phyloP scores from a whole-genome alignment of 306 rosid genomes.

The Amphicarpaea edgeworthii region DNA sequence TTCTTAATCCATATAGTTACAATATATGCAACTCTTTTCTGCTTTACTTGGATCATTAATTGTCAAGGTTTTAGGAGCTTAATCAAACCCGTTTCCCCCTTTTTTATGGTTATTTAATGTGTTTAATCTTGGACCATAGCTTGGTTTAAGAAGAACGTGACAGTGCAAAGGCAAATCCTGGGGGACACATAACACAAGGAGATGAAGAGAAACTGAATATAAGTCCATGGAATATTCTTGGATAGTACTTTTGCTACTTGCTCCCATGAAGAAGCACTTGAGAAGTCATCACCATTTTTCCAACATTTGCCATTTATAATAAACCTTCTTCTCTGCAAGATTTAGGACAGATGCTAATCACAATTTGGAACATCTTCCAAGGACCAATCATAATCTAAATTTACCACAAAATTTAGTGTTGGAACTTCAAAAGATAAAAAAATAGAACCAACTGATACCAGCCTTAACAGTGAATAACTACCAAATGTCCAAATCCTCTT shows the following conservation, averaged over 20 bases:
- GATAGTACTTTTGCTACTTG: not conserved
- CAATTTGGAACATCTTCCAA: not conserved
- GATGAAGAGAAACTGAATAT: too few relatives aligned
- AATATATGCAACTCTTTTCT: not conserved
- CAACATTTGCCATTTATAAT: not conserved
- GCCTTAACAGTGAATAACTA: not conserved
- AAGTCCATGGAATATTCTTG: not conserved
- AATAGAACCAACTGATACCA: not conserved
- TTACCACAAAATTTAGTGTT: not conserved
- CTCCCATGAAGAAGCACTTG: not conserved
- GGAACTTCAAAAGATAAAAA: not conserved
- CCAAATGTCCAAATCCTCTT: constrained; percentile 1
- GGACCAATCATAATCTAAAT: not conserved
- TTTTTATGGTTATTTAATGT: not conserved
- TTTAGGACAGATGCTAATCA: not conserved
- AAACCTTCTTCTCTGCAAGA: not conserved
- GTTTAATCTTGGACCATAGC: not conserved
- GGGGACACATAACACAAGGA: too few relatives aligned
- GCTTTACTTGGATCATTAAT: not conserved
- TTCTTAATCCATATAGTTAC: not conserved
- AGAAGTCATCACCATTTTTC: not conserved
- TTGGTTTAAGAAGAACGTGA: not conserved
- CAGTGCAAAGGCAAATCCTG: too few relatives aligned
- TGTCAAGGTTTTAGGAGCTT: not conserved
- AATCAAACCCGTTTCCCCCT: not conserved